Percentiles rank a stretch among this genome's conserved stretches.
These are phyloP conservation scores for Taphrina wiesneri DNA, from an alignment of 1,139 yeast species.

Conservation along the genomic window DNA sequence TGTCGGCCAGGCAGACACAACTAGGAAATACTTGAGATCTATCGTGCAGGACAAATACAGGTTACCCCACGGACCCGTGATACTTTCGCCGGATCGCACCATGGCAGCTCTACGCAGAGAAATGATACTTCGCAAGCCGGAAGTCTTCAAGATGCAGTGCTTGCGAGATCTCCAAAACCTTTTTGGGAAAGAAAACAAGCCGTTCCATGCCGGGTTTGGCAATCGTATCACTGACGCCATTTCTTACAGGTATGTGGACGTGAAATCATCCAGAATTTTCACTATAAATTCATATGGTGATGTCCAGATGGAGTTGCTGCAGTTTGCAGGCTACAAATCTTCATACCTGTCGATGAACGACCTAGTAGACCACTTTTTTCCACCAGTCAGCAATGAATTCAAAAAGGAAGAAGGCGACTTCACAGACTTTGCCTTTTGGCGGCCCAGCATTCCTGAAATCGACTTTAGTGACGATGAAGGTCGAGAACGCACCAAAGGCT, in stretches of 20 bases:
- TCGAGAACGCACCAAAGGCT: constrained; percentile 36
- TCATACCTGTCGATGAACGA: constrained; percentile 89
- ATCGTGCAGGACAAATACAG: constrained; percentile 62
- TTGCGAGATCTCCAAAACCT: constrained; percentile 78
- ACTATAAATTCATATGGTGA: constrained; percentile 97
- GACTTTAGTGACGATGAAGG: constrained; percentile 54
- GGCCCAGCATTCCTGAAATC: constrained; percentile 71
- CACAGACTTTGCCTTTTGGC: constrained; percentile 90
- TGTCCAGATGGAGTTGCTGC: constrained; percentile 94
- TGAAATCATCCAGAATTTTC: constrained; percentile 91
- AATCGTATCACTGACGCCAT: constrained; percentile 96
- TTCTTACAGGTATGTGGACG: constrained; percentile 88
- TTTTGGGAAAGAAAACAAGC: constrained; percentile 55
- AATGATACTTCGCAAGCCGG: constrained; percentile 91
- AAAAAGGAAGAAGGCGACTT: constrained; percentile 57
- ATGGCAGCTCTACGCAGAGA: constrained; percentile 90
- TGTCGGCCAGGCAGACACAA: constrained; percentile 93
- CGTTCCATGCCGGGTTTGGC: constrained; percentile 97
- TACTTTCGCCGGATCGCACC: constrained; percentile 91
- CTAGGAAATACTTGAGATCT: constrained; percentile 77
- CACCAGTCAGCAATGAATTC: constrained; percentile 54
- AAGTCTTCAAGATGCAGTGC: constrained; percentile 97
- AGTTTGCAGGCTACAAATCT: constrained; percentile 87
- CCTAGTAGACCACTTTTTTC: constrained; percentile 95
- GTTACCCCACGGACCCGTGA: constrained; percentile 91